These are phyloP conservation scores for Tuber calosporum DNA, from an alignment of 495 filamentous ascomycete species.

Conservation along the genomic window DNA sequence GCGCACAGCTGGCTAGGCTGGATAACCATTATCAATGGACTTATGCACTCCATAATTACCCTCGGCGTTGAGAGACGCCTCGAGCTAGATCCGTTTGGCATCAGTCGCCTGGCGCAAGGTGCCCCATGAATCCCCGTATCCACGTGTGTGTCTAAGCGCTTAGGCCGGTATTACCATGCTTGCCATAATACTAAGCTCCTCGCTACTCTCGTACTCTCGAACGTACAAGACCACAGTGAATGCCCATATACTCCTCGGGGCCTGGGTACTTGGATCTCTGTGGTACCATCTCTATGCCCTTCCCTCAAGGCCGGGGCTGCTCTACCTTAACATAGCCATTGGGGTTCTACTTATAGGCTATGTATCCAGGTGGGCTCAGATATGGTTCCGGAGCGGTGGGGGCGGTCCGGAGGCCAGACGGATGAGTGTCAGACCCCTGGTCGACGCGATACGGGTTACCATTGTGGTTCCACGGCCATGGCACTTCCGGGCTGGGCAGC, in stretches of 20 bases:
- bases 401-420: slow-evolving; percentile 11
- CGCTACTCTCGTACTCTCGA: neutral
- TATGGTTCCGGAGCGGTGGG: slow-evolving; percentile 19
- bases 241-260: neutral
- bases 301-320: slow-evolving; percentile 11
- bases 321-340: slow-evolving; percentile 23
- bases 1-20: neutral
- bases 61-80: neutral
- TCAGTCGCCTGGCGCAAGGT: neutral
- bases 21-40: neutral
- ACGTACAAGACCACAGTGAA: neutral
- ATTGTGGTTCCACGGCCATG: slow-evolving; percentile 20
- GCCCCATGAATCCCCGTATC: neutral
- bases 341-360: slow-evolving; percentile 6
- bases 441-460: neutral
- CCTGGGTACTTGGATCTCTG: neutral
- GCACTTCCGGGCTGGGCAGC: slow-evolving; percentile 40
- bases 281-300: slow-evolving; percentile 15
- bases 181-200: neutral
- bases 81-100: neutral
- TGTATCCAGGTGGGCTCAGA: neutral
- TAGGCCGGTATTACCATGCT: neutral
- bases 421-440: slow-evolving; percentile 6
- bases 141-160: neutral
- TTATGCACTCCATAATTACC: neutral